Conservation (phyloP, 1,284 basidiomycete genomes). For the Pseudozyma pruni region DNA sequence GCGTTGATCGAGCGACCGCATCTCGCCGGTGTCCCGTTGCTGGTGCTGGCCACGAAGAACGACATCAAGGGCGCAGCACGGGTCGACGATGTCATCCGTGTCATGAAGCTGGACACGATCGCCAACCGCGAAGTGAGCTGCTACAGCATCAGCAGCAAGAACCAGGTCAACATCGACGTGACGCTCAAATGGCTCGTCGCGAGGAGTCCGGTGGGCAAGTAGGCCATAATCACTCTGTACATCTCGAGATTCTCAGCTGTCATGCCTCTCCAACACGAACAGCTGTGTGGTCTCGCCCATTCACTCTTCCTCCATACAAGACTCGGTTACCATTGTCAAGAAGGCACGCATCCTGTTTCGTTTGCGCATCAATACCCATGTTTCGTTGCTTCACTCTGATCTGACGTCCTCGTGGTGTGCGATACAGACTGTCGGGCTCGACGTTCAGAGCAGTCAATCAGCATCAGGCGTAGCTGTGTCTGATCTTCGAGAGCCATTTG, state of each 20-base stretch:
- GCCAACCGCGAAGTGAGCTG: slow-evolving; percentile 72
- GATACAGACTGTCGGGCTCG: too few relatives aligned
- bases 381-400: not conserved
- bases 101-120: slow-evolving; percentile 75
- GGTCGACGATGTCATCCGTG: slow-evolving; percentile 86
- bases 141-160: slow-evolving; percentile 80
- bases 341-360: not conserved
- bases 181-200: slow-evolving; percentile 71
- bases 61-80: slow-evolving; percentile 82
- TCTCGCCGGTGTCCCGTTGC: slow-evolving; percentile 82
- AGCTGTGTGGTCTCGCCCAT: not conserved
- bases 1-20: slow-evolving; percentile 81
- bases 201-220: slow-evolving; percentile 50
- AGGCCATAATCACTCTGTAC: slow-evolving; percentile 1
- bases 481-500: too few relatives aligned
- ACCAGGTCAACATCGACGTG: slow-evolving; percentile 83
- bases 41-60: slow-evolving; percentile 97
- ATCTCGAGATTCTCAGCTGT: not conserved
- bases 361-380: slow-evolving; percentile 13
- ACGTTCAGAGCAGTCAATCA: too few relatives aligned
- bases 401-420: too few relatives aligned
- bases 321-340: not conserved
- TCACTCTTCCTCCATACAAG: not conserved
- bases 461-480: too few relatives aligned
- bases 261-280: too few relatives aligned